Evolutionary conservation across 441 rosid species (phyloP).

Genomic region (Erodium texanum): DNA sequence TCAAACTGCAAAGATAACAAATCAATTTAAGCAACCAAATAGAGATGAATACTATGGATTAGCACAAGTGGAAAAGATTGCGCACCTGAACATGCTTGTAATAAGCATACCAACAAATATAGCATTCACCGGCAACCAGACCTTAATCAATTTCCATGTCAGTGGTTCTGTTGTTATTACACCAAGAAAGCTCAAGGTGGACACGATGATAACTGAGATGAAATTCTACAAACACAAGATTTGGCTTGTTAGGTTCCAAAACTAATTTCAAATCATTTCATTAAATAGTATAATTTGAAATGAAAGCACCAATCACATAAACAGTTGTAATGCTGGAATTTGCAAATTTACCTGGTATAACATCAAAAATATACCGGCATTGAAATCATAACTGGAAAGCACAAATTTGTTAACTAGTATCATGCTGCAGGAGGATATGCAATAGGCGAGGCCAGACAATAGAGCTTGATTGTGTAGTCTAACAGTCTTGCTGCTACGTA

Average conservation of each 20-base stretch:
- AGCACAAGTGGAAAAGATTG: constrained; percentile 1
- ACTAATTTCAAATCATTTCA: neutral
- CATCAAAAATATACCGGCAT: constrained; percentile 94
- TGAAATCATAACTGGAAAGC: constrained; percentile 85
- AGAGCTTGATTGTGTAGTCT: constrained; percentile 70
- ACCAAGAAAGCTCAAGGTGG: constrained; percentile 54
- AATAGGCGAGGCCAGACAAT: constrained; percentile 81
- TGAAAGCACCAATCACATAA: neutral
- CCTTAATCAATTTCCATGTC: constrained; percentile 71
- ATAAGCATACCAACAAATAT: constrained; percentile 97
- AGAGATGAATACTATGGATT: neutral
- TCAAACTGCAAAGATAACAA: constrained; percentile 52
- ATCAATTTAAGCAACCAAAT: constrained; percentile 2
- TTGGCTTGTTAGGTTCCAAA: neutral
- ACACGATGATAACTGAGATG: constrained; percentile 74
- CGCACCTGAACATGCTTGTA: constrained; percentile 98
- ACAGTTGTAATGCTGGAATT: neutral
- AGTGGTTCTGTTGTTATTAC: constrained; percentile 77
- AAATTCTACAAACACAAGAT: constrained; percentile 57
- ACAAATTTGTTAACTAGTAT: constrained; percentile 88
- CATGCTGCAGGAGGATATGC: constrained; percentile 95
- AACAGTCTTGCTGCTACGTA: constrained; percentile 28
- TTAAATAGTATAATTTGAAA: no score
- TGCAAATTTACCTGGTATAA: constrained; percentile 65
- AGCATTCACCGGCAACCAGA: constrained; percentile 92